Percentiles rank a stretch among this genome's conserved stretches.
phyloP scores from a whole-genome alignment of 164 flowering plant genomes.

The Echeveria elegans region DNA sequence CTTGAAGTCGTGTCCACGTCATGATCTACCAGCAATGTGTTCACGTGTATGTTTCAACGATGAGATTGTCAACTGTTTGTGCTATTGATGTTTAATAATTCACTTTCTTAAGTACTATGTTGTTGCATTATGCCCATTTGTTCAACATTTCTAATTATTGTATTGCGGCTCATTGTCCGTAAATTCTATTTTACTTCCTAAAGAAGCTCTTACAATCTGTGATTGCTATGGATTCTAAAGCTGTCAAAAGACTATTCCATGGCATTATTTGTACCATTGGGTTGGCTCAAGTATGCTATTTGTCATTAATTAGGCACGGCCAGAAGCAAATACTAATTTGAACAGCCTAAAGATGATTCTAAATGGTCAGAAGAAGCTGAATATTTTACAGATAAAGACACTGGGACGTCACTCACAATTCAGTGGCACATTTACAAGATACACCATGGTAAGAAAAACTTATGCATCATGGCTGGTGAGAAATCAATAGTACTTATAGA shows the following conservation, averaged over 20 bases:
- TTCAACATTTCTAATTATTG: background rate
- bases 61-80: background rate
- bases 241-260: background rate
- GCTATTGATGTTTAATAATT: background rate
- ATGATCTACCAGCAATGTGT: slow-evolving; percentile 52
- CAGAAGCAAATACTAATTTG: slow-evolving; percentile 32
- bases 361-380: slow-evolving; percentile 70
- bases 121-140: background rate
- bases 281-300: background rate
- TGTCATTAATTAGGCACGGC: slow-evolving; percentile 33
- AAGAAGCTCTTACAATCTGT: background rate
- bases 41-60: slow-evolving; percentile 36
- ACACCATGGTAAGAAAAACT: slow-evolving; percentile 48
- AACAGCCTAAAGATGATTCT: slow-evolving; percentile 52
- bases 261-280: background rate
- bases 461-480: background rate
- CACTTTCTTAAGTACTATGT: background rate
- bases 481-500: background rate
- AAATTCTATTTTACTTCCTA: too few species aligned
- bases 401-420: slow-evolving; percentile 57
- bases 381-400: slow-evolving; percentile 29
- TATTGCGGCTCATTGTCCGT: background rate
- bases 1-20: slow-evolving; percentile 56
- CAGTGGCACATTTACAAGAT: slow-evolving; percentile 69
- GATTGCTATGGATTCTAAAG: background rate